phyloP scores from a whole-genome alignment of 2,329 filamentous ascomycete genomes.

The Laburnicola sp. region DNA sequence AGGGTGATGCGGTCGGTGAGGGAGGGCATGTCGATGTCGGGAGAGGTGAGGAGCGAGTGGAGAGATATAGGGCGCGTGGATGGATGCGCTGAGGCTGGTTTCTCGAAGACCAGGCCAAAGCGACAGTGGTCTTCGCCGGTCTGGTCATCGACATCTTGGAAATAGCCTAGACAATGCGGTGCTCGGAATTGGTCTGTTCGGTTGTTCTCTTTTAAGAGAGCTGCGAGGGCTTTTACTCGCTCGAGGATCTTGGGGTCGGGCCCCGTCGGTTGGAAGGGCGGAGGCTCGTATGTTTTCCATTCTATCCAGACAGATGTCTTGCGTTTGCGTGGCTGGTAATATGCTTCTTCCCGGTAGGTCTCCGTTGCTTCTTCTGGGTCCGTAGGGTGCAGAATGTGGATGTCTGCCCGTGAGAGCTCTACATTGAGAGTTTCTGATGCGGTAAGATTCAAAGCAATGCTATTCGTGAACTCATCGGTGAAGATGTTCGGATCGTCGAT shows the following conservation, averaged over 20 bases:
- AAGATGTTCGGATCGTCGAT: constrained; percentile 34
- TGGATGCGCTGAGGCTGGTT: constrained; percentile 47
- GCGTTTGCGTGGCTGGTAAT: constrained; percentile 23
- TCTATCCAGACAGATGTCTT: constrained; percentile 42
- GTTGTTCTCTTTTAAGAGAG: constrained; percentile 38
- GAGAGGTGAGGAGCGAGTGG: constrained; percentile 49
- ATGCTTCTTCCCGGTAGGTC: constrained; percentile 34
- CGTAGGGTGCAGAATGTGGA: constrained; percentile 19
- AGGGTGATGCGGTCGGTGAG: constrained; percentile 58
- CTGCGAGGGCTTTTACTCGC: constrained; percentile 38
- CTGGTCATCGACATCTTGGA: constrained; percentile 30
- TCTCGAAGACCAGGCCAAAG: constrained; percentile 60
- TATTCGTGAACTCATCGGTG: constrained; percentile 29
- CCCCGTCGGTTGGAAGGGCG: constrained; percentile 20
- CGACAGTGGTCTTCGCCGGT: constrained; percentile 38
- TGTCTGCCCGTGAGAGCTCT: constrained; percentile 23
- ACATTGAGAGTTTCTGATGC: constrained; percentile 26
- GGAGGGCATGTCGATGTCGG: constrained; percentile 46
- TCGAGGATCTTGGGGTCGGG: constrained; percentile 33
- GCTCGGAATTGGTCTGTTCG: constrained; percentile 37
- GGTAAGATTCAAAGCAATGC: constrained; percentile 27
- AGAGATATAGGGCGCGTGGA: constrained; percentile 53
- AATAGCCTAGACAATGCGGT: constrained; percentile 42
- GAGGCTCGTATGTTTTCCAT: constrained; percentile 40
- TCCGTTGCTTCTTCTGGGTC: constrained; percentile 20